phyloP scores from a whole-genome alignment of 2,329 filamentous ascomycete species.

The Botrytis elliptica region DNA sequence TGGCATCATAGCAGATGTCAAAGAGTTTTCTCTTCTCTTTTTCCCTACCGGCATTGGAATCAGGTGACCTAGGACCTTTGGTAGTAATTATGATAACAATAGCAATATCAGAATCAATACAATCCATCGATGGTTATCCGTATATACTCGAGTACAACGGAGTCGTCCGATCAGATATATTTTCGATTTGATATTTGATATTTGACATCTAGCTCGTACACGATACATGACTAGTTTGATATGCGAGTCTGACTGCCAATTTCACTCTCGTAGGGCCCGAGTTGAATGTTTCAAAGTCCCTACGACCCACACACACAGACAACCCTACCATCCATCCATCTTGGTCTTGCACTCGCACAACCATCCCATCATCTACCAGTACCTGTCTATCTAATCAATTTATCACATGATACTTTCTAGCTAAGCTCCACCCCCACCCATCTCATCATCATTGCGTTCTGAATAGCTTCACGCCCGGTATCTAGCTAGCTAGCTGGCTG shows the following conservation, averaged over 20 bases:
- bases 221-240: not conserved
- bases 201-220: not conserved
- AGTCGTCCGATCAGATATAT: not conserved
- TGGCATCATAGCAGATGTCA: not conserved
- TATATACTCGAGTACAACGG: too few relatives aligned
- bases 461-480: conserved; percentile 14
- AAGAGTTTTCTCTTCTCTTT: not conserved
- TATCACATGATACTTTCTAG: not conserved
- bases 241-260: not conserved
- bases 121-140: not conserved
- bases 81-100: too few relatives aligned
- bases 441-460: not conserved
- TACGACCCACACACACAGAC: not conserved
- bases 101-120: not conserved
- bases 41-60: not conserved
- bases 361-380: not conserved
- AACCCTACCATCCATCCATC: not conserved
- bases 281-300: not conserved
- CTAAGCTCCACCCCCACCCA: not conserved
- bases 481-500: not conserved
- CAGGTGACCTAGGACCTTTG: not conserved
- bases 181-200: not conserved
- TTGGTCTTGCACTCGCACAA: not conserved
- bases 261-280: not conserved
- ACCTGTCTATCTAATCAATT: not conserved